Percentiles rank a stretch among this genome's conserved stretches.
phyloP scores from a whole-genome alignment of 768 basidiomycete genomes.

The Phylloporus arenicola region DNA sequence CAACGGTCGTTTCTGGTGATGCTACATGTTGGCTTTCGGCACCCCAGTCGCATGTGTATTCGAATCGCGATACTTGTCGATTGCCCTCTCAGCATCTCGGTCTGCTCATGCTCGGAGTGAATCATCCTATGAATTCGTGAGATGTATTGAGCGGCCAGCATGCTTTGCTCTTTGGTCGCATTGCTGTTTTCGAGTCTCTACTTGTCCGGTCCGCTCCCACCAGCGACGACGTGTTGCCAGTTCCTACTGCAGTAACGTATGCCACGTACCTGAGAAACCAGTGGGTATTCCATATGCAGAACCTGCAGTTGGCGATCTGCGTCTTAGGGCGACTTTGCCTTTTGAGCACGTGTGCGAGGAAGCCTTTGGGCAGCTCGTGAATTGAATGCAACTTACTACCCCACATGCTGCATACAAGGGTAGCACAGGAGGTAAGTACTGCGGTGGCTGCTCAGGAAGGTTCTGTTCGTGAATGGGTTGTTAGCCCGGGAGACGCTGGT shows the following conservation, averaged over 20 bases:
- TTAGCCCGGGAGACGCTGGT: conserved; percentile 43
- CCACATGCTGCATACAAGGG: background rate
- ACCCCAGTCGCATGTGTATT: too few species aligned
- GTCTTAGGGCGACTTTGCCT: background rate
- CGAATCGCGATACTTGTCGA: too few species aligned
- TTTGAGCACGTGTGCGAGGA: background rate
- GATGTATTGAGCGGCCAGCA: background rate
- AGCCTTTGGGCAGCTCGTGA: background rate
- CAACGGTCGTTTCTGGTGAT: too few species aligned
- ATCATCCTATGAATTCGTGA: background rate
- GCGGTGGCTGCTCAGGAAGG: background rate
- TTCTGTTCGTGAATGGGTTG: background rate
- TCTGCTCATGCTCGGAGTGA: background rate
- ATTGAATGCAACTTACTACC: background rate
- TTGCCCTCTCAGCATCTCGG: conserved; percentile 18
- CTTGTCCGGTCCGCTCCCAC: background rate
- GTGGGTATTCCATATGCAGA: conserved; percentile 34
- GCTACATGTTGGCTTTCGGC: too few species aligned
- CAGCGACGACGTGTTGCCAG: background rate
- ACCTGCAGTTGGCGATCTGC: conserved; percentile 35
- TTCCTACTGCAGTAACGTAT: too few species aligned
- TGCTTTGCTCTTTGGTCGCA: background rate
- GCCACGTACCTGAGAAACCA: conserved; percentile 42
- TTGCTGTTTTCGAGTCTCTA: conserved; percentile 21
- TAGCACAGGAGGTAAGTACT: background rate